Percentiles rank a stretch among this genome's conserved stretches.
Conservation (phyloP, 148 eudicot genomes). For the Dianthus caryophyllus region DNA sequence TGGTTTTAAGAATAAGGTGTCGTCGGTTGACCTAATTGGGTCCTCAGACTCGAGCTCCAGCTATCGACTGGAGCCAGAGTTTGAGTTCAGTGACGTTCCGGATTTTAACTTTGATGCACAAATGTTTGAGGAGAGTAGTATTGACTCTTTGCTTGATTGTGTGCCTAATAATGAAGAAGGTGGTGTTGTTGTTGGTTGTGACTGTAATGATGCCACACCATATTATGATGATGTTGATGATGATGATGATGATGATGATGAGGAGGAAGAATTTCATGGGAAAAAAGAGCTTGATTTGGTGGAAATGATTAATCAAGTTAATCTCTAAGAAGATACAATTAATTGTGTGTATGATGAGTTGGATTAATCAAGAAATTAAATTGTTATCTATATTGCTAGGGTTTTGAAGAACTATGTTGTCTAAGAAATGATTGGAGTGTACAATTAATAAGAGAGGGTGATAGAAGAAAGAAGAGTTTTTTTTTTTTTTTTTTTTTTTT, state of each 20-base stretch:
- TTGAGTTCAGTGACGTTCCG: constrained; percentile 41
- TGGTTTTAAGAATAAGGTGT: background rate
- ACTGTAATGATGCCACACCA: constrained; percentile 14
- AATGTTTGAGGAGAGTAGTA: constrained; percentile 42
- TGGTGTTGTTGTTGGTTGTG: background rate
- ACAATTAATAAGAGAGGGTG: too few relatives aligned
- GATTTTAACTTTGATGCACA: constrained; percentile 47
- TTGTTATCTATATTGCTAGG: too few relatives aligned
- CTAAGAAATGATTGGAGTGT: background rate
- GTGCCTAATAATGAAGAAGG: constrained; percentile 5
- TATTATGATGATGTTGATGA: too few relatives aligned
- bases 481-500: background rate
- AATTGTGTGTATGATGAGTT: background rate
- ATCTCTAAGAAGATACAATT: constrained; percentile 20
- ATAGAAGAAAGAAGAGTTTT: constrained; percentile 4
- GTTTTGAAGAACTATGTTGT: too few relatives aligned
- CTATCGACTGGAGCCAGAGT: constrained; percentile 25
- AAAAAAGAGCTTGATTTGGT: constrained; percentile 56
- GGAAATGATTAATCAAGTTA: constrained; percentile 55
- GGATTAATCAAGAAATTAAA: background rate
- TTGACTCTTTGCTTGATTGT: constrained; percentile 42
- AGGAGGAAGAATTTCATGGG: constrained; percentile 24
- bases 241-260: background rate
- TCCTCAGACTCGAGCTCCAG: constrained; percentile 16
- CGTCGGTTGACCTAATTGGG: background rate